Evolutionary conservation across 208 protist species (phyloP).

Genomic region (Leishmania martiniquensis): DNA sequence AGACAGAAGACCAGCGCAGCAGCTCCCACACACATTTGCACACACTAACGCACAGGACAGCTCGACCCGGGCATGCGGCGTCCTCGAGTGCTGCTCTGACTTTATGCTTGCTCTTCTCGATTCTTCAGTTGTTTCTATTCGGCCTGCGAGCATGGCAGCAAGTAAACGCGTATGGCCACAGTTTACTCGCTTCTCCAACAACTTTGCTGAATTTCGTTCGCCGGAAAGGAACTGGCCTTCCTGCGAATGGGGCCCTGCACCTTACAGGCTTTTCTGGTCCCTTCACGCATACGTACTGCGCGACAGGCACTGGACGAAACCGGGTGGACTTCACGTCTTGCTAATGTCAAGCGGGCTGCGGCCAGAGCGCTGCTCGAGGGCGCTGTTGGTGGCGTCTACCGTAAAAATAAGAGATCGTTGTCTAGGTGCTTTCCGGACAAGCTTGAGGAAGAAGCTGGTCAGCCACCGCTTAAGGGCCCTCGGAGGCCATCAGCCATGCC

Average conservation of each 20-base stretch:
- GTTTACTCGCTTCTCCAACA: neutral
- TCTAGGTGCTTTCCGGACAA: neutral
- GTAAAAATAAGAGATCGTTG: neutral
- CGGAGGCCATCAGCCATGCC: neutral
- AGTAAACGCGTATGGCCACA: neutral
- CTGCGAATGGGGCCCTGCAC: neutral
- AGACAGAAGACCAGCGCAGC: no score
- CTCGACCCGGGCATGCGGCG: no score
- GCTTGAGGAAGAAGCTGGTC: neutral
- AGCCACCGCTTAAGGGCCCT: neutral
- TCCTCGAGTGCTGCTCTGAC: no score
- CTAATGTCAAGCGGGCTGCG: neutral
- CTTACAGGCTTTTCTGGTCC: neutral
- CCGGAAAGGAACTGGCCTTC: neutral
- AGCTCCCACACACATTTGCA: no score
- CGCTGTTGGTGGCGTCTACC: neutral
- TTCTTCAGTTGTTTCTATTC: neutral
- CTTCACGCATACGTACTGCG: neutral
- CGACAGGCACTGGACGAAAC: neutral
- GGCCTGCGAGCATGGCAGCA: neutral
- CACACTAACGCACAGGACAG: no score
- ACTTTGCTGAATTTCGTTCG: neutral
- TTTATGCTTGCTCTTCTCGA: no score
- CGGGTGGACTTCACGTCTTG: neutral
- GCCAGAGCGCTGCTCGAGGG: neutral